Base-by-base conservation (phyloP, 2,329 filamentous ascomycete genomes). In the Aschersonia sp. region DNA sequence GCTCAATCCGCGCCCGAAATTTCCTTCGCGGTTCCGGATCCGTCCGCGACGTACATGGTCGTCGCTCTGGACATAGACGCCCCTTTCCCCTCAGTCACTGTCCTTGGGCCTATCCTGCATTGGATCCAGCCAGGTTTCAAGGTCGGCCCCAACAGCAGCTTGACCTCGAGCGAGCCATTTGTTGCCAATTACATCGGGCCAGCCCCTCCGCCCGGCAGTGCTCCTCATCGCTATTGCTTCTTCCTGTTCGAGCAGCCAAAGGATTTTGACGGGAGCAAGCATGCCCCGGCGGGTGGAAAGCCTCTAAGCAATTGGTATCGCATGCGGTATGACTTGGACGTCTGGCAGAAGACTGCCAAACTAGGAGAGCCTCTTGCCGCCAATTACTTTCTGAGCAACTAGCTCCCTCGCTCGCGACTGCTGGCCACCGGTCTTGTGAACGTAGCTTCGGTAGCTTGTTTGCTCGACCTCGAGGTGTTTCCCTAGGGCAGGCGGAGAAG, bases 201-300 rank as follows among this genome's bases (percentile, higher is more conserved):
- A 2, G 63, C 61, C 4, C 71, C 72, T n/a, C 71, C 71, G 10
- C 66, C 66, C 1, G 53, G 58, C 6, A 69, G 68, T 48, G 52
- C 60, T 6, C 68, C 72, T 8, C 71, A 75, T 56, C 68, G 72
- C 0, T 75, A 75, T 53, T 48, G 64, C 4, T 75, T 73, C 53
- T 62, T 72, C 49, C 54, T 75, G 29, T 75, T 68, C 50, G 66
- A 72, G 51, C 68, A 75, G 56, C 70, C 71, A 0, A 46, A 30
- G 2, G 48, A n/a, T 2, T 54, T 51, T 39, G 50, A 54, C 5
- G 46, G 5, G 7, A 40, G 56, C 49, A 30, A 60, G 53, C 58
- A 63, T 51, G 60, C 60, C 29, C 61, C 66, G 43, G 50, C 60
- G 6, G 55, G 56, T 29, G 66, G 63, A 0, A 58, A 65, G 48